phyloP scores from a whole-genome alignment of 768 basidiomycete genomes.

The Leucosporidium yakuticum region DNA sequence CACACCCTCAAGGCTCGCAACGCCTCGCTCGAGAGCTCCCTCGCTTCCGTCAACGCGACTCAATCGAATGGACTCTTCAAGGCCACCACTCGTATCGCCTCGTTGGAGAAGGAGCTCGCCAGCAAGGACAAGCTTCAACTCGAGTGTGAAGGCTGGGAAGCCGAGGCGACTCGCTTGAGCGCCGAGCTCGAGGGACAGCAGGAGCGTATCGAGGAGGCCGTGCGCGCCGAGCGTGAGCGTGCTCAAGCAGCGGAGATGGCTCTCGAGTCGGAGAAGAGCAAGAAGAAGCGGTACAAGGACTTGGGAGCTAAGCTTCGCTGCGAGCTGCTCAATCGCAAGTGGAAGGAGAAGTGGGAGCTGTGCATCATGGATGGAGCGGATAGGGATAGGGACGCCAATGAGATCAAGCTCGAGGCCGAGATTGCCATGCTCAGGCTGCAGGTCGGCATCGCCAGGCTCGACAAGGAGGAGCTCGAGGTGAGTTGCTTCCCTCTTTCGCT shows the following conservation, averaged over 20 bases:
- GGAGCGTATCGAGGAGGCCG: not conserved
- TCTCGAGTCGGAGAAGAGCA: conserved; percentile 12
- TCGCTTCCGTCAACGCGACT: not conserved
- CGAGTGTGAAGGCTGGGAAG: conserved; percentile 32
- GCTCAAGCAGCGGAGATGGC: not conserved
- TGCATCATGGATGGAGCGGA: conserved; percentile 31
- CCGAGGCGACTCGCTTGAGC: conserved; percentile 14
- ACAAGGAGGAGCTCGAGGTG: conserved; percentile 27
- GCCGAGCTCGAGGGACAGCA: conserved; percentile 1
- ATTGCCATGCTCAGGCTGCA: not conserved
- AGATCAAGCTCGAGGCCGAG: conserved; percentile 14
- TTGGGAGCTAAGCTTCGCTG: conserved; percentile 16
- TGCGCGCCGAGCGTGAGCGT: not conserved
- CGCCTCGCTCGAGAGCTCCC: not conserved
- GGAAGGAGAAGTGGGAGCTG: conserved; percentile 33
- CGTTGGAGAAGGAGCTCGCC: not conserved
- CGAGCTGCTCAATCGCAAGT: conserved; percentile 28
- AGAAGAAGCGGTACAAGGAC: conserved; percentile 25
- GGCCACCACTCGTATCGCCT: not conserved
- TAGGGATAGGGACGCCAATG: conserved; percentile 16
- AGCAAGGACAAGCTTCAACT: conserved; percentile 5
- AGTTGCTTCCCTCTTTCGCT: not conserved
- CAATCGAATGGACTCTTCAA: too few species aligned
- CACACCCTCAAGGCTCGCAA: conserved; percentile 22
- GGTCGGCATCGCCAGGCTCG: conserved; percentile 2